Conservation (phyloP, 2,329 filamentous ascomycete genomes). For the Cercospora berteroae region DNA sequence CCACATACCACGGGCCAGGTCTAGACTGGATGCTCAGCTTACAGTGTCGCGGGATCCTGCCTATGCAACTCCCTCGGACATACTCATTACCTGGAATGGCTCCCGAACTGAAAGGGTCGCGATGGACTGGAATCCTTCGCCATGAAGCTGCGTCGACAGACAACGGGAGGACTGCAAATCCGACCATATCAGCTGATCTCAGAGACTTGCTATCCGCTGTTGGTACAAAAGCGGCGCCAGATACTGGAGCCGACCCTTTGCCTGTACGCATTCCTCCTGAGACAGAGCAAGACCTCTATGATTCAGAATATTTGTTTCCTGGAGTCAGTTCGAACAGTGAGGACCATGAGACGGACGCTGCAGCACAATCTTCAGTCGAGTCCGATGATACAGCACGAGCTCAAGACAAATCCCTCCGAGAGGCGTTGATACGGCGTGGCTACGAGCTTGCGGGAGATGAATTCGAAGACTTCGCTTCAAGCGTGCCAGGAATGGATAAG, state of each 20-base stretch:
- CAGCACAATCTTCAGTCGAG: neutral
- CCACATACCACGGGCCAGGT: constrained; percentile 32
- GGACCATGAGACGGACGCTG: neutral
- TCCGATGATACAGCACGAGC: neutral
- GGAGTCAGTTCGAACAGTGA: neutral
- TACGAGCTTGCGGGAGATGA: neutral
- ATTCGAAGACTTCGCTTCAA: neutral
- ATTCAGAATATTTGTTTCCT: constrained; percentile 29
- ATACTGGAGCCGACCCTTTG: constrained; percentile 14
- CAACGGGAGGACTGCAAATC: neutral
- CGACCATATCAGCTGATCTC: constrained; percentile 14
- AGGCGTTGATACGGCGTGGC: neutral
- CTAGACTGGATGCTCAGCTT: constrained; percentile 40
- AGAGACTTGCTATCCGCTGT: constrained; percentile 21
- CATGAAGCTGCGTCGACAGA: neutral
- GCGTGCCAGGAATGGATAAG: constrained; percentile 7
- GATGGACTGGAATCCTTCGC: neutral
- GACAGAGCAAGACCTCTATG: constrained; percentile 56
- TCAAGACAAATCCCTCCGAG: neutral
- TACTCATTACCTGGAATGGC: neutral
- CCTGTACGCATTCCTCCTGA: constrained; percentile 12
- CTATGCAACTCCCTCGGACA: constrained; percentile 31
- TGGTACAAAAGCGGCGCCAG: constrained; percentile 19
- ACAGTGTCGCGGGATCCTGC: constrained; percentile 38
- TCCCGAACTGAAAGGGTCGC: neutral